Conservation (phyloP, 2,329 filamentous ascomycete genomes). For the Fusarium keratoplasticum region DNA sequence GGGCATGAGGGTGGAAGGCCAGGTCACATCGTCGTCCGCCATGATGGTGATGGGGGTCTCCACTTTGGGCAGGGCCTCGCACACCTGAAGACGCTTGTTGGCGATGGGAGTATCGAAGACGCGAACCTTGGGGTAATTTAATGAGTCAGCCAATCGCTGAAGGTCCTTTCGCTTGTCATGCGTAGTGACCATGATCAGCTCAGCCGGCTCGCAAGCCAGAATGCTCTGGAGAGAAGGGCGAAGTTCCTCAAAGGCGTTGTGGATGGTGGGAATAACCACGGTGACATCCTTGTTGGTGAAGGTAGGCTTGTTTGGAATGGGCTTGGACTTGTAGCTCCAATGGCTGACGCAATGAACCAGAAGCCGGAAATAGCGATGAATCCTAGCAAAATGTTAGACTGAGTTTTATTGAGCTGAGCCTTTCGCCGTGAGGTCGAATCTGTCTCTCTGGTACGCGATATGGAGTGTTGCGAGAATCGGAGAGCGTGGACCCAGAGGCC, state of each 20-base stretch:
- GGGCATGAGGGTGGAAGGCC: conserved; percentile 85
- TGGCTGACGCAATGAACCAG: conserved; percentile 88
- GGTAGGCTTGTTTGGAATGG: conserved; percentile 82
- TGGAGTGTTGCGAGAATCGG: background rate
- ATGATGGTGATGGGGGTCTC: conserved; percentile 88
- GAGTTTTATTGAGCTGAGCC: background rate
- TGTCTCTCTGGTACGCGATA: background rate
- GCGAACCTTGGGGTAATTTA: conserved; percentile 71
- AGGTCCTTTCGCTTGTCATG: conserved; percentile 80
- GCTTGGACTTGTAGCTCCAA: conserved; percentile 87
- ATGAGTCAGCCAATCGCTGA: conserved; percentile 72
- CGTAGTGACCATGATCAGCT: conserved; percentile 89
- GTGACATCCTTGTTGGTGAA: conserved; percentile 88
- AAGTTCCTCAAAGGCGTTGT: conserved; percentile 86
- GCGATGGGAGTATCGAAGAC: conserved; percentile 85
- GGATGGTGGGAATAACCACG: conserved; percentile 92
- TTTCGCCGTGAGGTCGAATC: background rate
- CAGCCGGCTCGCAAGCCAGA: conserved; percentile 74
- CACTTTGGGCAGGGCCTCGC: conserved; percentile 88
- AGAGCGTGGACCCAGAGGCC: background rate
- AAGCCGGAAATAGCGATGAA: conserved; percentile 88
- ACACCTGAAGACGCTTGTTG: conserved; percentile 96
- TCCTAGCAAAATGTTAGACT: conserved; percentile 61
- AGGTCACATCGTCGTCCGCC: conserved; percentile 95
- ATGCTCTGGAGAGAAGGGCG: conserved; percentile 84